These are phyloP conservation scores for Akanthomyces uredinophilus DNA, from an alignment of 2,329 filamentous ascomycete genomes.

Conservation along the genomic window DNA sequence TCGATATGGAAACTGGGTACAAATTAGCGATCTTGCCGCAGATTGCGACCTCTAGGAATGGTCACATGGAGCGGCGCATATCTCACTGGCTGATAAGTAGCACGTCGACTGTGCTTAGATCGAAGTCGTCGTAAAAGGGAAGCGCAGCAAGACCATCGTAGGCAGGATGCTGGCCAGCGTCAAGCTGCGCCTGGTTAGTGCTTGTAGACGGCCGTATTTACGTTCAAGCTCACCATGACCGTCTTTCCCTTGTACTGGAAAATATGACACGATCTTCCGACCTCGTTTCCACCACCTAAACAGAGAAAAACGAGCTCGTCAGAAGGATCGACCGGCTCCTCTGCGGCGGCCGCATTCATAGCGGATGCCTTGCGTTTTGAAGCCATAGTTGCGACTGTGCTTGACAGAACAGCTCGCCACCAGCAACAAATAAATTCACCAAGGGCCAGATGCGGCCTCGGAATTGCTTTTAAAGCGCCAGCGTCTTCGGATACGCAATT, in stretches of 20 bases:
- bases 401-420: not conserved
- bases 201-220: not conserved
- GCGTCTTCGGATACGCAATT: not conserved
- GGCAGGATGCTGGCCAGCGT: constrained; percentile 93
- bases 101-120: constrained; percentile 93
- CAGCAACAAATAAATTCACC: not conserved
- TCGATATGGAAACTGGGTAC: constrained; percentile 85
- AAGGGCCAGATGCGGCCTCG: not conserved
- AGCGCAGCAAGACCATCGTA: constrained; percentile 91
- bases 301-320: constrained; percentile 94
- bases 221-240: constrained; percentile 67
- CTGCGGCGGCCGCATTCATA: constrained; percentile 60
- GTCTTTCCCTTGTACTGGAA: constrained; percentile 99
- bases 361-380: constrained; percentile 83
- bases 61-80: constrained; percentile 6
- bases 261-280: constrained; percentile 94
- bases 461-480: not conserved
- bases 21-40: constrained; percentile 7
- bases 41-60: not conserved
- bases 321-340: constrained; percentile 85
- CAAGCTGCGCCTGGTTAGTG: constrained; percentile 55
- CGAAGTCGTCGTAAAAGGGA: constrained; percentile 98
- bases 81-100: constrained; percentile 99
- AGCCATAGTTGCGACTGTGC: constrained; percentile 58
- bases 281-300: constrained; percentile 92